Evolutionary conservation across 108 stramenopile species (phyloP).

Genomic region (Nannochloropsis salina): DNA sequence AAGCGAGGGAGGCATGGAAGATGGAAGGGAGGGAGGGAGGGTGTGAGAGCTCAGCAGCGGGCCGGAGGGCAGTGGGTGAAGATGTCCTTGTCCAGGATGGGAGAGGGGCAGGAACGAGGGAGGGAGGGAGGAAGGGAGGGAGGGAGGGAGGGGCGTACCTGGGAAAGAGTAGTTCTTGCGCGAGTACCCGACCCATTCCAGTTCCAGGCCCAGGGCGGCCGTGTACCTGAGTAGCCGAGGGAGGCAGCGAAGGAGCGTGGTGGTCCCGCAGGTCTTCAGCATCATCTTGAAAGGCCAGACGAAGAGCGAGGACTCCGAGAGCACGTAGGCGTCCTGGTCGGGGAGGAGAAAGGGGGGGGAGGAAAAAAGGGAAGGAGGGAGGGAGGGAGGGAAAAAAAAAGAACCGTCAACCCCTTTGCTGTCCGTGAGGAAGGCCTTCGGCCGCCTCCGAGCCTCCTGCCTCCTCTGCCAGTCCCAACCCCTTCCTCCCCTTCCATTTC

Average conservation of each 20-base stretch:
- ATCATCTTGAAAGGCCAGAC: conserved; percentile 96
- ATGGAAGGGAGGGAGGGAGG: too few relatives aligned
- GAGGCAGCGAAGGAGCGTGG: conserved; percentile 94
- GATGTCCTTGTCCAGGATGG: neutral
- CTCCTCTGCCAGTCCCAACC: too few relatives aligned
- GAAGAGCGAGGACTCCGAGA: conserved; percentile 93
- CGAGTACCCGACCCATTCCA: conserved; percentile 98
- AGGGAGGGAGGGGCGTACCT: neutral
- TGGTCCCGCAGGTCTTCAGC: conserved; percentile 99
- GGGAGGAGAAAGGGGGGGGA: too few relatives aligned
- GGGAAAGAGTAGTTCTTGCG: conserved; percentile 98
- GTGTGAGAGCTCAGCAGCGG: too few relatives aligned
- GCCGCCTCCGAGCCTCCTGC: too few relatives aligned
- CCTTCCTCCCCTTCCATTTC: too few relatives aligned
- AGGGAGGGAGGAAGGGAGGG: neutral
- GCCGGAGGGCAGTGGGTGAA: too few relatives aligned
- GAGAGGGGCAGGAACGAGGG: neutral
- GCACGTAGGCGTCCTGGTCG: conserved; percentile 87
- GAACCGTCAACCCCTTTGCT: too few relatives aligned
- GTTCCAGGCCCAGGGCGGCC: conserved; percentile 68
- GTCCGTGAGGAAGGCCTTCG: too few relatives aligned
- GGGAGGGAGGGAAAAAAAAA: neutral
- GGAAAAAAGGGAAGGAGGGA: conserved; percentile 10
- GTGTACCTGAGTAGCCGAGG: conserved; percentile 80
- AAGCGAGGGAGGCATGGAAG: neutral